These are phyloP conservation scores for Cryptosporidium baileyi DNA, from an alignment of 169 alveolate genomes.

Conservation along the genomic window DNA sequence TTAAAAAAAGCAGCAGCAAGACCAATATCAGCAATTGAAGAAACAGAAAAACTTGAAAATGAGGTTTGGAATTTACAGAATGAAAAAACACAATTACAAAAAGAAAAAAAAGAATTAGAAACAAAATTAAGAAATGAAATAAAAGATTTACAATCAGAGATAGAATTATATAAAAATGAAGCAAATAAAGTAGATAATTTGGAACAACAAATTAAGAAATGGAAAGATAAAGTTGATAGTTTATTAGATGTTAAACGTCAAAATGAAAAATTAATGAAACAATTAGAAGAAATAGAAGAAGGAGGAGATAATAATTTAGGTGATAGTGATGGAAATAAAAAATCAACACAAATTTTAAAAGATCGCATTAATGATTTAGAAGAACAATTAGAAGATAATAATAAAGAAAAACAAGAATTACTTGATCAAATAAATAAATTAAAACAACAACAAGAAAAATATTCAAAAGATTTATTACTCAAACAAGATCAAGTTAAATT, in stretches of 20 bases:
- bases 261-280: slow-evolving; percentile 54
- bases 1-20: slow-evolving; percentile 49
- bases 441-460: slow-evolving; percentile 23
- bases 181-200: slow-evolving; percentile 39
- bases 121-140: slow-evolving; percentile 10
- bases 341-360: slow-evolving; percentile 15
- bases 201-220: slow-evolving; percentile 57
- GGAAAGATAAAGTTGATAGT: slow-evolving; percentile 60
- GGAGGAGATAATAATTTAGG: not conserved
- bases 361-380: slow-evolving; percentile 41
- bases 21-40: slow-evolving; percentile 56
- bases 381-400: not conserved
- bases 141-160: slow-evolving; percentile 23
- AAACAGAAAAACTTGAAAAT: slow-evolving; percentile 60
- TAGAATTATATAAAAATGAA: slow-evolving; percentile 38
- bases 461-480: not conserved
- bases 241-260: slow-evolving; percentile 49
- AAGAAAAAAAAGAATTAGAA: slow-evolving; percentile 51
- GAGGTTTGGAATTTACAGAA: slow-evolving; percentile 63
- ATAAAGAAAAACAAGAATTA: slow-evolving; percentile 27
- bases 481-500: slow-evolving; percentile 40
- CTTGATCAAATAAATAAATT: not conserved
- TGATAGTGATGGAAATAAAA: slow-evolving; percentile 17
- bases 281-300: slow-evolving; percentile 51
- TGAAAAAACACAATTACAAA: slow-evolving; percentile 22